Evolutionary conservation across 2,329 filamentous ascomycete species (phyloP).

Genomic region (Truncatella angustata): DNA sequence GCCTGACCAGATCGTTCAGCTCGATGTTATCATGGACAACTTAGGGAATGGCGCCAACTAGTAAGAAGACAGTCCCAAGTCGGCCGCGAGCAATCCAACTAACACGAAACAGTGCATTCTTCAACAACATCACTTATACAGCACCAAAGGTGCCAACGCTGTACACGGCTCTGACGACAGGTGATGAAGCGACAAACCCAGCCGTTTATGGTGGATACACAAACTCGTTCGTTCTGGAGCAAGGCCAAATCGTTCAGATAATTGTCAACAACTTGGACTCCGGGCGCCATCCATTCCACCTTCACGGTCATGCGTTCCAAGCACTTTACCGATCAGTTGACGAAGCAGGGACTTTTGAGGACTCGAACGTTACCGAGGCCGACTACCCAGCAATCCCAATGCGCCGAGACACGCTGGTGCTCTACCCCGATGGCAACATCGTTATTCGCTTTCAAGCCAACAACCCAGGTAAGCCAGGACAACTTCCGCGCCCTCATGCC

Average conservation of each 20-base stretch:
- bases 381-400: constrained; percentile 56
- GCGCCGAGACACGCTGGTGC: constrained; percentile 65
- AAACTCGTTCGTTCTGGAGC: constrained; percentile 65
- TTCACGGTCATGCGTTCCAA: constrained; percentile 78
- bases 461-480: constrained; percentile 54
- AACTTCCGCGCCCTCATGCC: too few species aligned
- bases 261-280: constrained; percentile 74
- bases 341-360: constrained; percentile 54
- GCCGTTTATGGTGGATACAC: constrained; percentile 65
- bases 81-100: constrained; percentile 24
- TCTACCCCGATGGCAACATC: constrained; percentile 65
- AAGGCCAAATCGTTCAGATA: constrained; percentile 68
- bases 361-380: constrained; percentile 40
- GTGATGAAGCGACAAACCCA: constrained; percentile 56
- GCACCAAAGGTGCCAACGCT: constrained; percentile 74
- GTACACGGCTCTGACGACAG: constrained; percentile 69
- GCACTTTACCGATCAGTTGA: constrained; percentile 59
- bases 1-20: constrained; percentile 61
- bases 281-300: constrained; percentile 71
- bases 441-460: constrained; percentile 67
- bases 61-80: constrained; percentile 36
- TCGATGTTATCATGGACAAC: constrained; percentile 66
- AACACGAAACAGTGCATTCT: constrained; percentile 45
- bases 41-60: constrained; percentile 67
- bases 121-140: constrained; percentile 77